phyloP scores from a whole-genome alignment of 495 filamentous ascomycete genomes.

The Saxophila tyrrhenica region DNA sequence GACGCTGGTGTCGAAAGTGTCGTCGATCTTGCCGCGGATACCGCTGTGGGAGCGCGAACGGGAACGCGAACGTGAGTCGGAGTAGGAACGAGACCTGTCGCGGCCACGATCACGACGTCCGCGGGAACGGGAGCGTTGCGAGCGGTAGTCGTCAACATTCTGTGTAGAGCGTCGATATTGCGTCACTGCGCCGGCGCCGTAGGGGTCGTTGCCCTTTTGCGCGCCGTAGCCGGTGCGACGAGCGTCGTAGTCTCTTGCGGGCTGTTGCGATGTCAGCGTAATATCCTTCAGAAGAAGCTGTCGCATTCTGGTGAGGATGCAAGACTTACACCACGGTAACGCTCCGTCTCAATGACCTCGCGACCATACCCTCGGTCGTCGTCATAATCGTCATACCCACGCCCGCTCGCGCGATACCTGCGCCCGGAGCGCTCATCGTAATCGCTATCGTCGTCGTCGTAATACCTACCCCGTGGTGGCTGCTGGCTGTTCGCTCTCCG shows the following conservation, averaged over 20 bases:
- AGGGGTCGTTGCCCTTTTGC: constrained; percentile 1
- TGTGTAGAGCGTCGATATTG: constrained; percentile 14
- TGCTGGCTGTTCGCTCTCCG: background rate
- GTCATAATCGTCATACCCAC: constrained; percentile 15
- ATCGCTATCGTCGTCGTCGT: constrained; percentile 17
- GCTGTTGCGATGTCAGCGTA: constrained; percentile 4
- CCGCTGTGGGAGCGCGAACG: constrained; percentile 2
- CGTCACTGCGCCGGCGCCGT: constrained; percentile 16
- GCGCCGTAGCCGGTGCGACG: constrained; percentile 3
- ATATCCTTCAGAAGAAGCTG: background rate
- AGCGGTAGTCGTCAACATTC: constrained; percentile 4
- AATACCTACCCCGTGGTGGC: constrained; percentile 7
- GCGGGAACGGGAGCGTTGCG: constrained; percentile 6
- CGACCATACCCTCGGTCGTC: constrained; percentile 7
- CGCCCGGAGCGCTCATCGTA: constrained; percentile 15
- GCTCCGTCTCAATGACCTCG: constrained; percentile 18
- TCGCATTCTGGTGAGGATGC: background rate
- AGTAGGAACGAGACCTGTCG: constrained; percentile 1
- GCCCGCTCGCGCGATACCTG: background rate
- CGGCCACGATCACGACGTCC: constrained; percentile 4
- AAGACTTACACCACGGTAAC: constrained; percentile 18
- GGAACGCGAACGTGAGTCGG: constrained; percentile 12
- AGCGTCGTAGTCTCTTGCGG: constrained; percentile 1
- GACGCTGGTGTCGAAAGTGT: constrained; percentile 17
- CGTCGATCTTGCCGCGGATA: constrained; percentile 14